A percentile compares a stretch with the other conserved stretches of the same genome.
These are phyloP conservation scores for Rugiboletus extremiorientalis DNA, from an alignment of 1,284 basidiomycete species.

Conservation along the genomic window DNA sequence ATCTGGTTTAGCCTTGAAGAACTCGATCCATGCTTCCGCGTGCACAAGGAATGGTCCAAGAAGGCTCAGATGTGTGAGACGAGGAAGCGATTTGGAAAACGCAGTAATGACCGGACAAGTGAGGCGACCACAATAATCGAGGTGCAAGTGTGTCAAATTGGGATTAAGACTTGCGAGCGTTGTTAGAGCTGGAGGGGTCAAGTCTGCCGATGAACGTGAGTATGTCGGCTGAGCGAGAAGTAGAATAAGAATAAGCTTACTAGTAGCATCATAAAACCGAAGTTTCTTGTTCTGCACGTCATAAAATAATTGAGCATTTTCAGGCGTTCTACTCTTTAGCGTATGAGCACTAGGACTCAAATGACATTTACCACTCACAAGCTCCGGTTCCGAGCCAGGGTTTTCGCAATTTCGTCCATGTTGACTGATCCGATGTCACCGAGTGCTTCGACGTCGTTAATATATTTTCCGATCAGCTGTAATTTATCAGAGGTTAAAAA, in stretches of 20 bases:
- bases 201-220: slow-evolving; percentile 45
- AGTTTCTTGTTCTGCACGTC: slow-evolving; percentile 67
- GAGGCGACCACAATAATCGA: slow-evolving; percentile 89
- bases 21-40: slow-evolving; percentile 71
- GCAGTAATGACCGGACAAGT: slow-evolving; percentile 64
- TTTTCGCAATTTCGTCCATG: slow-evolving; percentile 80
- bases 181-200: slow-evolving; percentile 64
- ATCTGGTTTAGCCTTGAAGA: slow-evolving; percentile 63
- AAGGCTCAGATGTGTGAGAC: slow-evolving; percentile 75
- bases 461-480: slow-evolving; percentile 82
- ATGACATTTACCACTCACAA: slow-evolving; percentile 54
- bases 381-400: slow-evolving; percentile 83
- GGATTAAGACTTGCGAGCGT: slow-evolving; percentile 80
- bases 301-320: slow-evolving; percentile 86
- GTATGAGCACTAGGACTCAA: neutral
- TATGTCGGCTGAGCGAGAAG: neutral
- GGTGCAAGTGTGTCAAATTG: slow-evolving; percentile 70
- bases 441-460: slow-evolving; percentile 88
- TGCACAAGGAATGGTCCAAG: slow-evolving; percentile 90
- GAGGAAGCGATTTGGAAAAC: slow-evolving; percentile 65
- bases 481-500: neutral
- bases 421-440: slow-evolving; percentile 85
- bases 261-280: slow-evolving; percentile 88
- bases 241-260: slow-evolving; percentile 40
- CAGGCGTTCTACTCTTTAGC: slow-evolving; percentile 51